Percentiles rank a stretch among this genome's conserved stretches.
Conservation (phyloP, 176 grass and related monocot species). For the Chrysopogon serrulatus region DNA sequence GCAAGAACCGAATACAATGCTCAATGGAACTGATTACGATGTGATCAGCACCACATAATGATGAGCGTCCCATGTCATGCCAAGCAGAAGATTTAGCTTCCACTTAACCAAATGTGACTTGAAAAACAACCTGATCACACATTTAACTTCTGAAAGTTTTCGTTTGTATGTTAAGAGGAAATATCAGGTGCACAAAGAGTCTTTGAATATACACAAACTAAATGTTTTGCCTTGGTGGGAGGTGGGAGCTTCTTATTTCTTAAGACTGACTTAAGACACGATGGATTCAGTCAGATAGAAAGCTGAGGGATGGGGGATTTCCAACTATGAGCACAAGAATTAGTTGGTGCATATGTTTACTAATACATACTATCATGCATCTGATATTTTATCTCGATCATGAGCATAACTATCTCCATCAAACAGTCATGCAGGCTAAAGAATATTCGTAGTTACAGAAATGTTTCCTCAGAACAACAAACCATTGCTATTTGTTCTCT, state of each 20-base stretch:
- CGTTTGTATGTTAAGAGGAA: background rate
- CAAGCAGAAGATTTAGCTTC: background rate
- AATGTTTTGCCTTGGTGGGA: background rate
- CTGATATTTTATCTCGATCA: background rate
- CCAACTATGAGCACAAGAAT: background rate
- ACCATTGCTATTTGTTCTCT: background rate
- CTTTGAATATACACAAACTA: background rate
- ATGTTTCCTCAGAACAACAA: slow-evolving; percentile 27
- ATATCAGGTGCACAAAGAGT: background rate
- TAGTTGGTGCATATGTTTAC: background rate
- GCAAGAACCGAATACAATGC: background rate
- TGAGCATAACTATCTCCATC: background rate
- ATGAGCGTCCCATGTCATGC: background rate
- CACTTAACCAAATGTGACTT: background rate
- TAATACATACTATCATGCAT: background rate
- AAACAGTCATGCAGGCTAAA: background rate
- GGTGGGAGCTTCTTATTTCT: background rate
- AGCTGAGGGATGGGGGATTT: background rate
- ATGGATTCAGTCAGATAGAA: background rate
- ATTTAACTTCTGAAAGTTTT: background rate
- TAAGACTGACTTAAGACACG: background rate
- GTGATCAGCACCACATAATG: background rate
- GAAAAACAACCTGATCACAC: background rate
- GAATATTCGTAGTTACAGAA: background rate
- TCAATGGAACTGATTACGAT: background rate